phyloP scores from a whole-genome alignment of 2,329 filamentous ascomycete species.

The Phyllosticta ampelicida region DNA sequence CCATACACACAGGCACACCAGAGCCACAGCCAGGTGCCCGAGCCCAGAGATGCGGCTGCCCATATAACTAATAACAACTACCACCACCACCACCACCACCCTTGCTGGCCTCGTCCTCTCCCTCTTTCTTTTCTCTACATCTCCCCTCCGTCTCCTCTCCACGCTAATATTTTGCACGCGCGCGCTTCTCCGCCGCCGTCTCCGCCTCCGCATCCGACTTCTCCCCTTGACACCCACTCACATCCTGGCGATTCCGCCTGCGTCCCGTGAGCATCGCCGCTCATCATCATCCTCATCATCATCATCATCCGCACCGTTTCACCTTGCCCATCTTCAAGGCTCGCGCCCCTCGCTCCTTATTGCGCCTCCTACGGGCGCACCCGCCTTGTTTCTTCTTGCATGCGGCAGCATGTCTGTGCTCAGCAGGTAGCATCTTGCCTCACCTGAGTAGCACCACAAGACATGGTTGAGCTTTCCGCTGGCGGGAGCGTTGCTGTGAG shows the following conservation, averaged over 20 bases:
- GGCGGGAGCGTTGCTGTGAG: slow-evolving; percentile 33
- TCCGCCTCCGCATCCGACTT: neutral
- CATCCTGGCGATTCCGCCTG: neutral
- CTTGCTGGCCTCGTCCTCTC: neutral
- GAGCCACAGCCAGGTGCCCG: slow-evolving; percentile 1
- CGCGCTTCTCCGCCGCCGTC: neutral
- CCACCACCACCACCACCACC: neutral
- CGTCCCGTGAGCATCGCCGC: slow-evolving; percentile 8
- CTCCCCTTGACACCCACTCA: slow-evolving; percentile 1
- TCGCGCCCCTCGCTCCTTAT: slow-evolving; percentile 4
- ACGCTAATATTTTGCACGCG: neutral
- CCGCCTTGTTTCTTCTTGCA: neutral
- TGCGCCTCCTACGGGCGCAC: slow-evolving; percentile 7
- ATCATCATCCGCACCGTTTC: neutral
- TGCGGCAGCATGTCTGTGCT: slow-evolving; percentile 20
- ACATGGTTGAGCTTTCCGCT: slow-evolving; percentile 32
- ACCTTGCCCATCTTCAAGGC: neutral
- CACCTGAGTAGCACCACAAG: slow-evolving; percentile 12
- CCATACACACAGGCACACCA: too few species aligned
- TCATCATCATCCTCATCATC: neutral
- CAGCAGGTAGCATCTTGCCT: slow-evolving; percentile 21
- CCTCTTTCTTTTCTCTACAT: neutral
- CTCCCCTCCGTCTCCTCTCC: neutral
- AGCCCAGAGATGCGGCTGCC: neutral
- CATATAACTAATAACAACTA: neutral